Evolutionary conservation across 495 filamentous ascomycete species (phyloP), one percentile per base, ranked within the genome.

Genomic region (Aspergillus conjunctus): DNA sequence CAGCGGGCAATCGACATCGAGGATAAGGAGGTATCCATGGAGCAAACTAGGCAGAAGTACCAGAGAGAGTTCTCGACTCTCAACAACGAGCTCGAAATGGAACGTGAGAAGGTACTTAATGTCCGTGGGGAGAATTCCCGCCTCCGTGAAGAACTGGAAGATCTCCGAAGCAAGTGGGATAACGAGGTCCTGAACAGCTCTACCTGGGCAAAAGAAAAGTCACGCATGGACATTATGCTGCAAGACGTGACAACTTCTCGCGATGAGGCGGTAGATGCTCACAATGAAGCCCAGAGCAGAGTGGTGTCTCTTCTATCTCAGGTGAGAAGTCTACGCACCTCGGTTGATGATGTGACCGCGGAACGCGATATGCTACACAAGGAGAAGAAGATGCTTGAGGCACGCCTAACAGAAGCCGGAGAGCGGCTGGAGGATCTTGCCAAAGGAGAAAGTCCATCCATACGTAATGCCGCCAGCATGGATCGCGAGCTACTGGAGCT

Each of bases 191-290:
- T 98, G 66, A 98, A 98, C 70, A 93, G 90, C 73, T 95, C 92
- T 0, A 94, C 94, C 1, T 98, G 94, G 94, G 92, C 92, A 33
- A 98, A 98, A 78, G 94, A 98, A 78, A 98, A 98, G 77, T 81
- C 91, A 4, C 87, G 94, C 7, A 81, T 98, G 58, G 95, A 98
- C 66, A 86, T 92, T 44, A 95, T 91, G 14, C 81, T 98, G 49
- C 88, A 95, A 58, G 94, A 97, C 69, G 83, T 98, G 18, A 88
- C 89, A 3, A 86, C 89, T 26, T 96, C 92, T 20, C 86, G 93
- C 3, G 93, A 98, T 63, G 95, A 98, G 72, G 93, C 94, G 14
- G 88, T 91, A 33, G 86, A 84, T 63, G 94, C 95, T 2, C 94
- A 98, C 71, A 96, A 93, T 61, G 95, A 98, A 60, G 93, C 93